A percentile compares a stretch with the other conserved stretches of the same genome.
Conservation (phyloP, 495 filamentous ascomycete genomes). For the Penicillium robsamsonii region DNA sequence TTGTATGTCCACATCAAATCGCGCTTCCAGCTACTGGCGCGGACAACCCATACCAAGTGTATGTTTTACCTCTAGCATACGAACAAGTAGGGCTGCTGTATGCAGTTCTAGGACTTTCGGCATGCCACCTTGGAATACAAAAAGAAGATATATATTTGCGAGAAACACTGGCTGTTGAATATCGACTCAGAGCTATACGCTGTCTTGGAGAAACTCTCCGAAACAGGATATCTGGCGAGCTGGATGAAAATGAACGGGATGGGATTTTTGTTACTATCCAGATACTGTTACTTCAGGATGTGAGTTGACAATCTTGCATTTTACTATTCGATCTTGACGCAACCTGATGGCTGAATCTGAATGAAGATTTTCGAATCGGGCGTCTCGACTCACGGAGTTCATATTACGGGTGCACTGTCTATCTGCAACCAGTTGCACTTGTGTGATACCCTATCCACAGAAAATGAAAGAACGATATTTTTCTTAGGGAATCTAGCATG, state of each 20-base stretch:
- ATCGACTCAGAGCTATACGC: constrained; percentile 37
- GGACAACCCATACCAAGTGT: constrained; percentile 38
- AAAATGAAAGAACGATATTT: constrained; percentile 34
- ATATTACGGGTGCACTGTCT: constrained; percentile 42
- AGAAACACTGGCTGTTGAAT: constrained; percentile 34
- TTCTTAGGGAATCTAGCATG: constrained; percentile 41
- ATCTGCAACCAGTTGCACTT: constrained; percentile 36
- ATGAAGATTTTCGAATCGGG: constrained; percentile 37
- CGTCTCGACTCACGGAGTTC: constrained; percentile 37
- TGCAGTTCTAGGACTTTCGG: constrained; percentile 36
- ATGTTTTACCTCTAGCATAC: constrained; percentile 36
- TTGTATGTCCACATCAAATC: constrained; percentile 41
- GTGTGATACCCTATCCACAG: constrained; percentile 24
- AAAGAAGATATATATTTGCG: constrained; percentile 25
- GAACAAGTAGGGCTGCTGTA: constrained; percentile 37
- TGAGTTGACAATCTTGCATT: constrained; percentile 17
- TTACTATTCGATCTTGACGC: neutral
- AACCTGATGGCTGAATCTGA: neutral
- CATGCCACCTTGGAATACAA: constrained; percentile 35
- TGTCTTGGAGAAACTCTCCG: constrained; percentile 31
- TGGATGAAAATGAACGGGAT: constrained; percentile 34
- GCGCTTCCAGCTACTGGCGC: constrained; percentile 23
- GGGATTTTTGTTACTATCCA: constrained; percentile 39
- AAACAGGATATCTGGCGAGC: constrained; percentile 26
- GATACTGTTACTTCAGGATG: constrained; percentile 40